Percentiles rank a stretch among this genome's conserved stretches.
Evolutionary conservation across 257 asterid genomes (phyloP).

Genomic region (Misopates orontium): DNA sequence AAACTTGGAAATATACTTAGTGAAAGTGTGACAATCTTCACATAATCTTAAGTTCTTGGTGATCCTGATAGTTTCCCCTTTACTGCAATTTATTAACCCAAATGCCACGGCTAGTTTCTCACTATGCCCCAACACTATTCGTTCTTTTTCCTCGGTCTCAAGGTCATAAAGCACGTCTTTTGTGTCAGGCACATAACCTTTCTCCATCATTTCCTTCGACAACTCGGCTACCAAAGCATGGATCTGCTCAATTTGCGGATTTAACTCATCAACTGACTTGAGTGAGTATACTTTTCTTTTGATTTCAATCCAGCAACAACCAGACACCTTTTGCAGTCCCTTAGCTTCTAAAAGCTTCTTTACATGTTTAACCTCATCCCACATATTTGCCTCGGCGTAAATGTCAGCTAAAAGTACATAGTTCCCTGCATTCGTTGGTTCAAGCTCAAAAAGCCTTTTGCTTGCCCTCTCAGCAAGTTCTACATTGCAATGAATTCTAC

Average conservation of each 20-base stretch:
- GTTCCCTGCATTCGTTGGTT: slow-evolving; percentile 87
- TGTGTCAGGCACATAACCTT: slow-evolving; percentile 74
- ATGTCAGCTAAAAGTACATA: slow-evolving; percentile 83
- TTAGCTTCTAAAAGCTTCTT: slow-evolving; percentile 63
- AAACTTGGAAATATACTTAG: slow-evolving; percentile 66
- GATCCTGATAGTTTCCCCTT: slow-evolving; percentile 76
- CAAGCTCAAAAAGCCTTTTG: slow-evolving; percentile 71
- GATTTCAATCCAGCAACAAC: slow-evolving; percentile 88
- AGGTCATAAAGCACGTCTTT: slow-evolving; percentile 70
- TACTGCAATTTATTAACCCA: slow-evolving; percentile 70
- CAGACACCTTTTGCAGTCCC: slow-evolving; percentile 80
- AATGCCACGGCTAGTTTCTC: slow-evolving; percentile 87
- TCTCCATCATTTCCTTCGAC: slow-evolving; percentile 70
- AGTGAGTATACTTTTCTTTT: slow-evolving; percentile 52
- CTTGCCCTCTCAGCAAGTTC: slow-evolving; percentile 80
- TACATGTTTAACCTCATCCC: slow-evolving; percentile 75
- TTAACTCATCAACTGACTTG: slow-evolving; percentile 64
- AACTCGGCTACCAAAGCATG: slow-evolving; percentile 63
- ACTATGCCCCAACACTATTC: slow-evolving; percentile 78
- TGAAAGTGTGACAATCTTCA: slow-evolving; percentile 86
- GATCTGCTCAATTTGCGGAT: slow-evolving; percentile 73
- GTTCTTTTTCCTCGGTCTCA: slow-evolving; percentile 66
- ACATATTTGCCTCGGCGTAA: slow-evolving; percentile 81
- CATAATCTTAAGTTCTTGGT: slow-evolving; percentile 86
- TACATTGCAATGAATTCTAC: slow-evolving; percentile 81